Evolutionary conservation across 495 filamentous ascomycete species (phyloP), one percentile per base, ranked within the genome.

Genomic region (Lasiosphaeris hirsuta): DNA sequence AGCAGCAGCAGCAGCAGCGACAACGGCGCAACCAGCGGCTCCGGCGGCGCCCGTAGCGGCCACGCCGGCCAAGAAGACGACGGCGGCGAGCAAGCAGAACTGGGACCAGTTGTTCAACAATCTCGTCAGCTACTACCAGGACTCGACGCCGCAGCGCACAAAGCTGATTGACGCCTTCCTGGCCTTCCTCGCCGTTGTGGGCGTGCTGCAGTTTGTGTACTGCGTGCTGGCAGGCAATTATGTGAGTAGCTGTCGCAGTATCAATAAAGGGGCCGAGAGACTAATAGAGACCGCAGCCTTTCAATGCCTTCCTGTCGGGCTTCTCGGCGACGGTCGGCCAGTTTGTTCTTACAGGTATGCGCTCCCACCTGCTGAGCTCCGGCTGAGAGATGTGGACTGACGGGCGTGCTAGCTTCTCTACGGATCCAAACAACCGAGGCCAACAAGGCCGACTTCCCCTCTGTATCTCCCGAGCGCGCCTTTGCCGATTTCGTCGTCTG

Each of bases 401-500:
- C 40, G 19, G 5, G 35, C 38, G 15, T n/a, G n/a, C n/a, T 30
- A 84, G 84, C 81, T 54, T 85, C 84, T 60, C 81, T 98, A 64
- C 83, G 94, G 46, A 97, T 98, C 74, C 94, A 98, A 71, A 96
- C 91, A 43, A 90, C 86, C 57, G 81, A 81, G 57, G 85, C 82
- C 61, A 91, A 91, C 71, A 85, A 87, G 74, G 64, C 69, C 30
- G 86, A 89, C 43, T 91, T 91, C 66, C 75, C 78, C 43, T 73
- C 70, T 11, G 83, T 88, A 60, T 90, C 88, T 45, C 80, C 83
- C 38, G 88, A 91, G 70, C 81, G 86, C 69, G 95, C 94, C 13
- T 98, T 98, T 72, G 94, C 94, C 63, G 94, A 98, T 80, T 98
- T 86, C 65, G 85, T 97, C 59, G 90, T 97, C 56, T 92, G 92